These are phyloP conservation scores for Arxiozyma telluris DNA, from an alignment of 1,139 yeast genomes.

Conservation along the genomic window DNA sequence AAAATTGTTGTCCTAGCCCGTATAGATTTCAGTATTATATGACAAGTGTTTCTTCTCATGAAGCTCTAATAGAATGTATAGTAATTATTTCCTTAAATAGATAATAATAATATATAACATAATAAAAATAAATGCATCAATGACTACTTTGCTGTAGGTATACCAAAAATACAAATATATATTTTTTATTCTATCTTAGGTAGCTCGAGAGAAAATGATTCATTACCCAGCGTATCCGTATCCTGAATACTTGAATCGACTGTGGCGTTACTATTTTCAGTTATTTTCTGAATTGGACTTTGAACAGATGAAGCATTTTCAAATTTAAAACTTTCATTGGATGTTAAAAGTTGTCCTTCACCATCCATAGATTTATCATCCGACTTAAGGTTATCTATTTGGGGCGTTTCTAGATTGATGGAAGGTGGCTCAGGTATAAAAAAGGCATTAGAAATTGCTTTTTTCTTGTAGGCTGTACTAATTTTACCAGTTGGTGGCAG, in stretches of 20 bases:
- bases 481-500: conserved; percentile 93
- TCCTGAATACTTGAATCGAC: conserved; percentile 1
- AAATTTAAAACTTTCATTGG: neutral
- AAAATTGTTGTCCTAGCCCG: neutral
- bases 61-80: neutral
- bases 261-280: neutral
- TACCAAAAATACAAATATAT: neutral
- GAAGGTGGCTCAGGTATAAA: conserved; percentile 33
- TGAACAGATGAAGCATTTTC: conserved; percentile 1
- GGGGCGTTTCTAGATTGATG: neutral
- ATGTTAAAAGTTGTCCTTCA: neutral
- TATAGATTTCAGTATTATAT: too few relatives aligned
- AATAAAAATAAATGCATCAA: neutral
- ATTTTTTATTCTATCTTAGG: conserved; percentile 4
- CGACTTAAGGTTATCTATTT: neutral
- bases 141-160: too few relatives aligned
- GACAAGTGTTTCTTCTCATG: neutral
- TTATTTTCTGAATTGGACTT: neutral
- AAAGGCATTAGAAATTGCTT: conserved; percentile 44
- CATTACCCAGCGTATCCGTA: neutral
- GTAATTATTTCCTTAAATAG: too few relatives aligned
- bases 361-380: neutral
- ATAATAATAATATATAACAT: too few relatives aligned
- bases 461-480: conserved; percentile 53
- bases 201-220: conserved; percentile 9